These are phyloP conservation scores for Crithidia sp. DNA, from an alignment of 208 protist genomes.

Conservation along the genomic window DNA sequence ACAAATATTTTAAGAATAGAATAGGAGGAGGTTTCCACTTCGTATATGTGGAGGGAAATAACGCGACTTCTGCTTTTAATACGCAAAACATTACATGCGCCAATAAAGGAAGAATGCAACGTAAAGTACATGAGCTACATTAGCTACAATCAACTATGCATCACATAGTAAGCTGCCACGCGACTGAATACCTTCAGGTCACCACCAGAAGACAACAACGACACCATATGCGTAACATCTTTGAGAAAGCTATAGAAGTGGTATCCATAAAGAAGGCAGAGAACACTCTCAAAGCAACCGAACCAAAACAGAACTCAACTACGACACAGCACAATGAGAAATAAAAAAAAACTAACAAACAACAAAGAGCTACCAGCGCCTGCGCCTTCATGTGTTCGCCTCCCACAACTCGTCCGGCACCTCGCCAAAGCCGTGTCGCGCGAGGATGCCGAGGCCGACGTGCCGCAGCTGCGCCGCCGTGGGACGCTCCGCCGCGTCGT, in stretches of 20 bases:
- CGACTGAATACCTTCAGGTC: not conserved
- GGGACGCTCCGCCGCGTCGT: slow-evolving; percentile 6
- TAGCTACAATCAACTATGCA: too few relatives aligned
- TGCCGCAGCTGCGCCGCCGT: slow-evolving; percentile 10
- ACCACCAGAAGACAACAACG: slow-evolving; percentile 1
- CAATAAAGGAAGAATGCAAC: too few relatives aligned
- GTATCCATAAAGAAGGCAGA: too few relatives aligned
- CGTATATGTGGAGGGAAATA: too few relatives aligned
- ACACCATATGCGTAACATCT: not conserved
- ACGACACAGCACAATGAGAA: not conserved
- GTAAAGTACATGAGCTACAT: too few relatives aligned
- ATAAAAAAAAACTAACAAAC: not conserved
- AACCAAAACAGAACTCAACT: not conserved
- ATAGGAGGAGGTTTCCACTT: too few relatives aligned
- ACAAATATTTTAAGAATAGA: too few relatives aligned
- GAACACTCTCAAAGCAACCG: too few relatives aligned
- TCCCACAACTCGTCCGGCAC: not conserved
- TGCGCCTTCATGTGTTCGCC: not conserved
- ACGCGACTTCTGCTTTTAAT: too few relatives aligned
- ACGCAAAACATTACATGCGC: too few relatives aligned
- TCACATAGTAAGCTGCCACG: not conserved
- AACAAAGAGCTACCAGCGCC: too few relatives aligned
- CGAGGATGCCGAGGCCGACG: not conserved
- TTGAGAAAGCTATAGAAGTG: too few relatives aligned
- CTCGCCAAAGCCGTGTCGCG: slow-evolving; percentile 5